These are phyloP conservation scores for Naganishia liquefaciens DNA, from an alignment of 1,284 basidiomycete genomes.

Conservation along the genomic window DNA sequence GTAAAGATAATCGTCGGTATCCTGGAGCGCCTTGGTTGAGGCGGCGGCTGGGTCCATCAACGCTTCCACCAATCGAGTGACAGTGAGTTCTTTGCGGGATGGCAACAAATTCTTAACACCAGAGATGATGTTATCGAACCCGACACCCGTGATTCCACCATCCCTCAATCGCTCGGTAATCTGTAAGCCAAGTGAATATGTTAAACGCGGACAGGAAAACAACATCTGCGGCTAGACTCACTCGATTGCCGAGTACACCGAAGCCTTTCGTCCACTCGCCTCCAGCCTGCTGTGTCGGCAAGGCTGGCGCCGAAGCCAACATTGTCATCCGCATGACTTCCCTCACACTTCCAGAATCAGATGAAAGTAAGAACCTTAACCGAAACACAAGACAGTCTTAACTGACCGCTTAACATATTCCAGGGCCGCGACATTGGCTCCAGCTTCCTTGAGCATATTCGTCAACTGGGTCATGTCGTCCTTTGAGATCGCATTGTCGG, in stretches of 20 bases:
- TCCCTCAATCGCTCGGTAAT: slow-evolving; percentile 91
- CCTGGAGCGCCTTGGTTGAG: slow-evolving; percentile 86
- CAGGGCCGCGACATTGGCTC: slow-evolving; percentile 79
- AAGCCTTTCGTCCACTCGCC: slow-evolving; percentile 73
- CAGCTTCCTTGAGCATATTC: slow-evolving; percentile 75
- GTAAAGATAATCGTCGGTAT: slow-evolving; percentile 94
- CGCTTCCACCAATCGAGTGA: slow-evolving; percentile 90
- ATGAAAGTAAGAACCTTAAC: neutral
- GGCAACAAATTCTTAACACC: slow-evolving; percentile 99
- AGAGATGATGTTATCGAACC: slow-evolving; percentile 88
- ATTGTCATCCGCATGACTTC: slow-evolving; percentile 90
- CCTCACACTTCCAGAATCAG: slow-evolving; percentile 59
- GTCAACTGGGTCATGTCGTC: slow-evolving; percentile 87
- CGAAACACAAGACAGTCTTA: neutral
- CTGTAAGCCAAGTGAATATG: slow-evolving; percentile 29
- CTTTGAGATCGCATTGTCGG: slow-evolving; percentile 75
- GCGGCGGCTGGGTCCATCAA: slow-evolving; percentile 94
- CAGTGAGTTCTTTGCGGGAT: slow-evolving; percentile 86
- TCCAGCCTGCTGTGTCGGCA: slow-evolving; percentile 57
- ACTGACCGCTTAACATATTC: slow-evolving; percentile 81
- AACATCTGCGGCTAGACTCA: slow-evolving; percentile 53
- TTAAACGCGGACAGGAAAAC: slow-evolving; percentile 15
- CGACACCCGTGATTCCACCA: slow-evolving; percentile 66
- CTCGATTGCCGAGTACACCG: slow-evolving; percentile 84
- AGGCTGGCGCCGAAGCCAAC: slow-evolving; percentile 74